Base-by-base conservation (phyloP, 169 alveolate species). In the Plasmodium ovale region DNA sequence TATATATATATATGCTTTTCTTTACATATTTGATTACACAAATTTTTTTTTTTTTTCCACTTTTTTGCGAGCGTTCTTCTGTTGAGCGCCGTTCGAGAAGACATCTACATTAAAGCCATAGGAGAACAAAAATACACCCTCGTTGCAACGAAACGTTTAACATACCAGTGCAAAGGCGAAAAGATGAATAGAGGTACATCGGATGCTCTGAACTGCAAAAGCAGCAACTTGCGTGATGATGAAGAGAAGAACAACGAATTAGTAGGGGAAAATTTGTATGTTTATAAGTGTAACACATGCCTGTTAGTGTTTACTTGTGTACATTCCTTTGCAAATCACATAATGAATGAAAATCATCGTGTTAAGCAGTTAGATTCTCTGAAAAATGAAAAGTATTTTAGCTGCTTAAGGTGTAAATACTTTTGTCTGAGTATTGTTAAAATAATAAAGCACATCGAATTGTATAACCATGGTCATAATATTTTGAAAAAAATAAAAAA, bases 401-500 rank as follows among this genome's bases (percentile, higher is more conserved):
- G 33, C 35, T 82, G 90, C 54, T 58, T 82, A n/a, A 82, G 90
- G 44, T 82, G 90, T 37, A 82, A 64, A 53, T 82, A 82, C 54
- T 58, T 82, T 14, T 82, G 90, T 54, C 39, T 82, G 5, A 82
- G 90, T 59, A 23, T 82, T 10, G 85, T 59, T 58, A 82, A 82
- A 44, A 82, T 82, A n/a, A 82, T 82, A 25, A 82, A 58, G n/a
- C 90, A 82, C 27, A 53, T 82, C 9, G 90, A 82, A 67, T 51
- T 67, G 51, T 82, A 67, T 53, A 82, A 82, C 53, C 90, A 82
- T 53, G 70, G 90, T 0, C 90, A 82, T 25, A 82, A 82, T 44
- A 59, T 82, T 82, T 65, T 82, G 37, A 82, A 70, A 58, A 82
- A 82, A 82, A 82, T 82, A 5, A 82, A 82, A 82, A 82, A 37